Evolutionary conservation across 164 flowering plant genomes (phyloP).

Genomic region (Nelumbo lutea): DNA sequence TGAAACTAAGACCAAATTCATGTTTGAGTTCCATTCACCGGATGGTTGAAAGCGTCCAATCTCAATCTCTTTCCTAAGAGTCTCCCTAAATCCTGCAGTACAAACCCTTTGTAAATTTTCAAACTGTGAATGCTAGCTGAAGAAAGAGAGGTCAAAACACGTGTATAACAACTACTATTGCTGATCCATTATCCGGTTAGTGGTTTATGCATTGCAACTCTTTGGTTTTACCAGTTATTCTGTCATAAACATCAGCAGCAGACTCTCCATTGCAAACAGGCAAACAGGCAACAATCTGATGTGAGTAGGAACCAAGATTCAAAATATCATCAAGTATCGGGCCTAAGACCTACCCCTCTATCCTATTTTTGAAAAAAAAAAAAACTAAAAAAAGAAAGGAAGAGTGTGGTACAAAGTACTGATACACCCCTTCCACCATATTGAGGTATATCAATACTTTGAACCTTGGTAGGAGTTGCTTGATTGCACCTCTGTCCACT

Average conservation of each 20-base stretch:
- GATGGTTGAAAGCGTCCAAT: slow-evolving; percentile 73
- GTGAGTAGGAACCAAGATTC: no score
- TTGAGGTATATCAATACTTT: no score
- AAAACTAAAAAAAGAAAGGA: no score
- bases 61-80: slow-evolving; percentile 64
- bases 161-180: neutral
- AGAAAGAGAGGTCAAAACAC: neutral
- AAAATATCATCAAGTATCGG: no score
- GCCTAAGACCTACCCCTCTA: no score
- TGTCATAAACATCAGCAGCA: slow-evolving; percentile 81
- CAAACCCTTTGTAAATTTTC: neutral
- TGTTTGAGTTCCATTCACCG: slow-evolving; percentile 42
- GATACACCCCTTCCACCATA: no score
- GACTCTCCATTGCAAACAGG: slow-evolving; percentile 69
- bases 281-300: slow-evolving; percentile 24
- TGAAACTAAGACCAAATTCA: slow-evolving; percentile 74
- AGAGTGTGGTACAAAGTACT: no score
- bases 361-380: no score
- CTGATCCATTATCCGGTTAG: neutral
- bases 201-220: neutral
- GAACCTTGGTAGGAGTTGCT: no score
- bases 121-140: neutral
- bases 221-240: slow-evolving; percentile 53
- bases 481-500: no score
- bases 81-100: slow-evolving; percentile 64